These are phyloP conservation scores for Annona cherimola DNA, from an alignment of 164 flowering plant species.

Conservation along the genomic window DNA sequence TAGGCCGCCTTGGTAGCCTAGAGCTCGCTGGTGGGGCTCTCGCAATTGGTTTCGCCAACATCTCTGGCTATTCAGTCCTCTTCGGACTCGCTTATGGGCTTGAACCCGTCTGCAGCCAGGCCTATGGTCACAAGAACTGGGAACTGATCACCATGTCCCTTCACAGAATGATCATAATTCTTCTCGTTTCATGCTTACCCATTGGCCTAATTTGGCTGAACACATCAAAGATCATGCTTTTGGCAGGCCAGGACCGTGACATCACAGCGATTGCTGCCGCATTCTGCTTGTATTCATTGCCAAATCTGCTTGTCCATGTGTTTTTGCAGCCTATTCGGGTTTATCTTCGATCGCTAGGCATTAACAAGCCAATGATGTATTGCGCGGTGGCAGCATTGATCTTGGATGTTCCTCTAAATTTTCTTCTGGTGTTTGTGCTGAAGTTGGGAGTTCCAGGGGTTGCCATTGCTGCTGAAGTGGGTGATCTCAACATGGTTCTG, in stretches of 20 bases:
- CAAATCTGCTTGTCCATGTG: conserved; percentile 67
- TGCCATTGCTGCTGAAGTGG: conserved; percentile 68
- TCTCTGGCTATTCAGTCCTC: conserved; percentile 87
- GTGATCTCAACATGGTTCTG: conserved; percentile 64
- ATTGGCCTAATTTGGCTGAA: conserved; percentile 74
- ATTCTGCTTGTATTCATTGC: conserved; percentile 67
- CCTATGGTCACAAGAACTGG: conserved; percentile 71
- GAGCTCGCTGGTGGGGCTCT: conserved; percentile 87
- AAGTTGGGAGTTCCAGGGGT: conserved; percentile 65
- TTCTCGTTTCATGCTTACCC: conserved; percentile 56
- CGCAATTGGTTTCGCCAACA: conserved; percentile 83
- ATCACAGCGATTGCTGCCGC: conserved; percentile 63
- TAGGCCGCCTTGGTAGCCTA: conserved; percentile 66
- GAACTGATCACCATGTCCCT: conserved; percentile 59
- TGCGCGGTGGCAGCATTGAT: conserved; percentile 55
- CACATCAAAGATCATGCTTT: conserved; percentile 56
- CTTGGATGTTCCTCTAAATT: conserved; percentile 68
- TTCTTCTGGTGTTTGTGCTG: conserved; percentile 38
- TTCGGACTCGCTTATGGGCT: conserved; percentile 85
- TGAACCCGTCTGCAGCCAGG: conserved; percentile 90
- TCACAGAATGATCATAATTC: conserved; percentile 58
- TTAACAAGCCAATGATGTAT: conserved; percentile 80
- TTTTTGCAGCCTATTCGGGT: conserved; percentile 70
- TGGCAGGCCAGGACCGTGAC: conserved; percentile 65
- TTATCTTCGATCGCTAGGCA: conserved; percentile 59